These are phyloP conservation scores for Fraxinus anomala DNA, from an alignment of 257 asterid genomes.

Conservation along the genomic window DNA sequence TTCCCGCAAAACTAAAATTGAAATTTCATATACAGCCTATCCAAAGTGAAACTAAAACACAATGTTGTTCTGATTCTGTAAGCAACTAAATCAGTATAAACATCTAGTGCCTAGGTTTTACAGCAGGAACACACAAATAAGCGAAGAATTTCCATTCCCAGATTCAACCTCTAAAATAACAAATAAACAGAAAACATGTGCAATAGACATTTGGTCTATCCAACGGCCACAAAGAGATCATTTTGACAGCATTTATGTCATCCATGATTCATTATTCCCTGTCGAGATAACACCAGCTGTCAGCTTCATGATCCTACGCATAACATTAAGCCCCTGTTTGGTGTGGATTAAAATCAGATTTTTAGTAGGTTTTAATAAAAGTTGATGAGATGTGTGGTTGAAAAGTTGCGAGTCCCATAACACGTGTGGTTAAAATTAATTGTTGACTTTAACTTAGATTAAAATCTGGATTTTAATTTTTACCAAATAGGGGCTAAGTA, in stretches of 20 bases:
- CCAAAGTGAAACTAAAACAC: not conserved
- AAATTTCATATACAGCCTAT: slow-evolving; percentile 33
- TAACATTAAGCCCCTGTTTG: not conserved
- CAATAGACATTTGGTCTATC: slow-evolving; percentile 26
- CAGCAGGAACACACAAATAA: slow-evolving; percentile 44
- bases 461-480: too few relatives aligned
- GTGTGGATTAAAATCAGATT: too few relatives aligned
- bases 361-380: too few relatives aligned
- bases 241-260: slow-evolving; percentile 14
- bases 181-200: slow-evolving; percentile 34
- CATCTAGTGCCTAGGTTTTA: slow-evolving; percentile 60
- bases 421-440: too few relatives aligned
- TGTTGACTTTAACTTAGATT: too few relatives aligned
- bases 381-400: too few relatives aligned
- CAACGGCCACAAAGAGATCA: slow-evolving; percentile 24
- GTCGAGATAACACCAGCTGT: slow-evolving; percentile 15
- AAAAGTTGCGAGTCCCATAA: too few relatives aligned
- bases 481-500: not conserved
- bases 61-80: slow-evolving; percentile 26
- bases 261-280: slow-evolving; percentile 32
- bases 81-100: slow-evolving; percentile 56
- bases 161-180: slow-evolving; percentile 33
- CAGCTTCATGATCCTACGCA: not conserved
- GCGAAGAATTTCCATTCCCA: slow-evolving; percentile 40
- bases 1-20: slow-evolving; percentile 24